phyloP scores from a whole-genome alignment of 345 rosid genomes.

The Eucalyptus urophylla region DNA sequence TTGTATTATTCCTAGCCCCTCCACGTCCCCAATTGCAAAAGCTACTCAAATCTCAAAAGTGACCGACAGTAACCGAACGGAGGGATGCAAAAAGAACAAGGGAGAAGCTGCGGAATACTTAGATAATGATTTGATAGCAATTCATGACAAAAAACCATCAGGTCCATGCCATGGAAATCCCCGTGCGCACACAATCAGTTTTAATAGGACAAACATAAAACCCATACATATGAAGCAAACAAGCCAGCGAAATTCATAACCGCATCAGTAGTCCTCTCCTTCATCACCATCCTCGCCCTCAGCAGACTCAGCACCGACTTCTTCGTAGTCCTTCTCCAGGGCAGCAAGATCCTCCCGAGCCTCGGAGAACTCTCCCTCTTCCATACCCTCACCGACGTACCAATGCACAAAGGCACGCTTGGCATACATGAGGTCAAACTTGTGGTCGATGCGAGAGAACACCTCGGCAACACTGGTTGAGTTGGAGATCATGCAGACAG shows the following conservation, averaged over 20 bases:
- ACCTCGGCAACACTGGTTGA: conserved; percentile 6
- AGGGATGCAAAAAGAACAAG: not conserved
- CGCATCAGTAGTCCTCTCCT: not conserved
- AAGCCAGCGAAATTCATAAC: not conserved
- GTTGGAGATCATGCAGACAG: conserved; percentile 15
- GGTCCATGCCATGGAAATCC: not conserved
- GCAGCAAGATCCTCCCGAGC: conserved; percentile 1
- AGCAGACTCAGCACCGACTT: not conserved
- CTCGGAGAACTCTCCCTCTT: not conserved
- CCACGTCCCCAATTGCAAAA: not conserved
- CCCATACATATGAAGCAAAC: not conserved
- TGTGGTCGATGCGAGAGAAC: conserved; percentile 8
- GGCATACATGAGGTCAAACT: conserved; percentile 7
- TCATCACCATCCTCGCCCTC: not conserved
- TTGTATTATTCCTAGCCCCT: not conserved
- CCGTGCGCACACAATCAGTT: not conserved
- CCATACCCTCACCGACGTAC: conserved; percentile 3
- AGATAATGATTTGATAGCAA: not conserved
- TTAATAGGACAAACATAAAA: not conserved
- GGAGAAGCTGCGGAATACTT: not conserved
- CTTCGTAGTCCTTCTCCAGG: conserved; percentile 1
- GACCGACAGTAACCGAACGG: not conserved
- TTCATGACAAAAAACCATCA: not conserved
- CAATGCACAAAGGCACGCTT: conserved; percentile 13
- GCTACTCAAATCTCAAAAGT: not conserved